Base-by-base conservation (phyloP, 495 filamentous ascomycete genomes). In the Annulohypoxylon maeteangense region DNA sequence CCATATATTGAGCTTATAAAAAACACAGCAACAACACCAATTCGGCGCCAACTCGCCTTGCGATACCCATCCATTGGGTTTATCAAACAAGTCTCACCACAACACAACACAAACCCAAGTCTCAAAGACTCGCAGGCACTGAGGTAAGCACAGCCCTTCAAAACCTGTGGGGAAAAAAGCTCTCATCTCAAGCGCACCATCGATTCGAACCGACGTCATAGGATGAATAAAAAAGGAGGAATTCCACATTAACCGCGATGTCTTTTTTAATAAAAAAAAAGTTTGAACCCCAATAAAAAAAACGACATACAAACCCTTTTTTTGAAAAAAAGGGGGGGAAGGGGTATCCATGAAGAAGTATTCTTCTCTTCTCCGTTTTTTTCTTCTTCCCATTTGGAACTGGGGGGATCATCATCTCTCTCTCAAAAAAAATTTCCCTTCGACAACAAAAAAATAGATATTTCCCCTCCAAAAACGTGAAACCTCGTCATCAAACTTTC, bases 341-440 rank as follows among this genome's bases (percentile, higher is more conserved):
- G 57, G 68, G 68, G 68, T 71, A 71, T 71, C 68, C 62, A 71
- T 66, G 44, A 66, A 66, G 55, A 61, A 61, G 68, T 48, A 16
- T 44, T 18, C 59, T 38, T 60, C 53, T 59, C 60, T 65, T 61
- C 57, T 64, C 60, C 44, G 42, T 58, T 62, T 54, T 62, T 54
- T 57, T 53, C 48, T 62, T 62, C 44, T 56, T 69, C 58, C 57
- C 58, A 27, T 57, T 57, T 57, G 40, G 31, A 63, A 50, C 42
- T 3, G 27, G 27, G 51, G 51, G 58, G 6, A 14, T 65, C 62
- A 50, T 65, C 55, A 32, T 47, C n/a, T n/a, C n/a, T n/a, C n/a
- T n/a, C n/a, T n/a, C 62, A 44, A 36, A 47, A 7, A 40, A 40
- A 40, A 4, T 12, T 40, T 50, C 36, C 67, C 55, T 65, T 57